A percentile compares a stretch with the other conserved stretches of the same genome.
Conservation (phyloP, 2,329 filamentous ascomycete species). For the Colletotrichum trifolii region DNA sequence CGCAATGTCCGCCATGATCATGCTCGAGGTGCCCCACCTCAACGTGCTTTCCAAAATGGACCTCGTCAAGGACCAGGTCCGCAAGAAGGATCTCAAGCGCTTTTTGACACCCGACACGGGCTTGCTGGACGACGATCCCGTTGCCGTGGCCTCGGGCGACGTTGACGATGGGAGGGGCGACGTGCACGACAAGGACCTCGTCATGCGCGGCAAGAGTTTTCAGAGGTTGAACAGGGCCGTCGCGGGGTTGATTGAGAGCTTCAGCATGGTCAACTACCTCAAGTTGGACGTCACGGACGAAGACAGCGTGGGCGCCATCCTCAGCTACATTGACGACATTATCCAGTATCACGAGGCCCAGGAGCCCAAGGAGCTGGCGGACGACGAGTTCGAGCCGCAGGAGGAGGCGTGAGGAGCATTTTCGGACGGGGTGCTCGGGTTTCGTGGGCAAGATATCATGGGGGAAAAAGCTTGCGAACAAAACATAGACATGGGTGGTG, state of each 20-base stretch:
- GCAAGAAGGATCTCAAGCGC: constrained; percentile 86
- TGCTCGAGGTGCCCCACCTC: constrained; percentile 96
- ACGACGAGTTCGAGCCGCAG: constrained; percentile 56
- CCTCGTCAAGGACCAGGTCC: constrained; percentile 88
- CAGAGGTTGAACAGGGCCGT: constrained; percentile 87
- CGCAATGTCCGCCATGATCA: constrained; percentile 99
- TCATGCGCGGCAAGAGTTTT: constrained; percentile 87
- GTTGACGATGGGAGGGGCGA: constrained; percentile 67
- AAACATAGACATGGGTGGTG: constrained; percentile 28
- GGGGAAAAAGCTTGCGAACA: neutral
- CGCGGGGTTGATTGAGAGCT: constrained; percentile 91
- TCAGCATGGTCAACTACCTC: constrained; percentile 97
- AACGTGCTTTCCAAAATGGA: constrained; percentile 99
- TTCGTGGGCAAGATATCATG: neutral
- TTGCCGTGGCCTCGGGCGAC: constrained; percentile 41
- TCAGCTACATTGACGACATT: constrained; percentile 94
- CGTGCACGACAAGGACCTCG: constrained; percentile 71
- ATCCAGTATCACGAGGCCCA: constrained; percentile 95
- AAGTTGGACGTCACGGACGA: constrained; percentile 91
- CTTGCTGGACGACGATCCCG: constrained; percentile 82
- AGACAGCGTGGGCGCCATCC: constrained; percentile 84
- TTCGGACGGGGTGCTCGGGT: constrained; percentile 5
- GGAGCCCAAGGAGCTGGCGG: constrained; percentile 84
- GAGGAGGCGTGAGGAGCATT: constrained; percentile 32
- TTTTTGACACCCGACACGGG: constrained; percentile 89